These are phyloP conservation scores for Talaromyces sp. DNA, from an alignment of 2,329 filamentous ascomycete species.

Conservation along the genomic window DNA sequence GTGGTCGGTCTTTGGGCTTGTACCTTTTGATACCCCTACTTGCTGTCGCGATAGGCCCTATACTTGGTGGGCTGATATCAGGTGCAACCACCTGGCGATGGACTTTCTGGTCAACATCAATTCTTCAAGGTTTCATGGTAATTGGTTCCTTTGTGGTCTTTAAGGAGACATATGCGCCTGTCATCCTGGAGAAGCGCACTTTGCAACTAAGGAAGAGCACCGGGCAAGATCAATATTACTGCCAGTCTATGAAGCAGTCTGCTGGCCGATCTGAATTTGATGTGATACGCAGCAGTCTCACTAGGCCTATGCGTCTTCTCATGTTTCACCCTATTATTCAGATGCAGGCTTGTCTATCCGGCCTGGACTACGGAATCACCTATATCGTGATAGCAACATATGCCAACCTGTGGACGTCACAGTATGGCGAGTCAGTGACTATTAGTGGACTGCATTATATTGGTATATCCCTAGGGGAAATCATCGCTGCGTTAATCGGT, in stretches of 20 bases:
- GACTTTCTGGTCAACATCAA: slow-evolving; percentile 14
- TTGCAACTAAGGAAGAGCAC: slow-evolving; percentile 39
- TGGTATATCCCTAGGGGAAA: slow-evolving; percentile 45
- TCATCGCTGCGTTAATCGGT: slow-evolving; percentile 34
- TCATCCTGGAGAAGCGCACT: slow-evolving; percentile 23
- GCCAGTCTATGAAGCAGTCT: neutral
- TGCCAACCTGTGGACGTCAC: slow-evolving; percentile 42
- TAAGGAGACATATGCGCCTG: neutral
- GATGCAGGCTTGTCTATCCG: slow-evolving; percentile 49
- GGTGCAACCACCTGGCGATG: slow-evolving; percentile 31
- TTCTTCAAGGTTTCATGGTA: slow-evolving; percentile 17
- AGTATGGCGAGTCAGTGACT: slow-evolving; percentile 49
- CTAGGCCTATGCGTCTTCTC: slow-evolving; percentile 46
- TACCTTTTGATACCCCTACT: slow-evolving; percentile 52
- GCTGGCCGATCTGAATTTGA: neutral
- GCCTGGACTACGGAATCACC: slow-evolving; percentile 47
- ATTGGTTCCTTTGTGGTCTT: slow-evolving; percentile 28
- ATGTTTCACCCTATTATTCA: slow-evolving; percentile 47
- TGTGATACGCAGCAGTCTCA: slow-evolving; percentile 44
- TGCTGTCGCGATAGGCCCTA: slow-evolving; percentile 51
- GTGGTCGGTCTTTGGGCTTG: slow-evolving; percentile 57
- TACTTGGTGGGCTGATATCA: slow-evolving; percentile 58
- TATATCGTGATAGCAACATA: slow-evolving; percentile 29
- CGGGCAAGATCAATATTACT: slow-evolving; percentile 39
- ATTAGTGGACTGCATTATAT: slow-evolving; percentile 37